Evolutionary conservation across 1,139 yeast genomes (phyloP).

Genomic region (Kazachstania sp.): DNA sequence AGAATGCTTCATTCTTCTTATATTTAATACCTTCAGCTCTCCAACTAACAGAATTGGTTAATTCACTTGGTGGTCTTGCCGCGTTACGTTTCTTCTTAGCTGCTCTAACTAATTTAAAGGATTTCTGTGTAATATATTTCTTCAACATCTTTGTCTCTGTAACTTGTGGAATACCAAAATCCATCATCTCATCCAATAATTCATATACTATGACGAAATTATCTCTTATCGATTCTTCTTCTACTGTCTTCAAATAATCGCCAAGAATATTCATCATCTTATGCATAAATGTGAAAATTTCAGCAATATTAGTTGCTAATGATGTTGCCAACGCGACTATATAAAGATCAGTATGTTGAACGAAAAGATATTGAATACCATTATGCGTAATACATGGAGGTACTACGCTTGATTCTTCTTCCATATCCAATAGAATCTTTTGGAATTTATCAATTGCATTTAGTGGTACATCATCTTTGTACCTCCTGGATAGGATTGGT

Average conservation of each 20-base stretch:
- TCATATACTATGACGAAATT: conserved; percentile 91
- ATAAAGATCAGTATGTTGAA: conserved; percentile 78
- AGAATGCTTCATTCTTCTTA: conserved; percentile 91
- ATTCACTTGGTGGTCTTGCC: conserved; percentile 74
- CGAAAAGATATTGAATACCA: conserved; percentile 76
- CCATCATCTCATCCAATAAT: conserved; percentile 94
- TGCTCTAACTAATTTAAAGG: conserved; percentile 50
- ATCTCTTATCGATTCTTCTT: conserved; percentile 90
- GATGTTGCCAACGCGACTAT: conserved; percentile 68
- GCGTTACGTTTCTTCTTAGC: conserved; percentile 38
- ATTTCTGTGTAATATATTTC: conserved; percentile 76
- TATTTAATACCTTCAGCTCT: conserved; percentile 84
- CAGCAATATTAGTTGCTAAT: conserved; percentile 72
- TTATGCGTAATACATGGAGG: conserved; percentile 73
- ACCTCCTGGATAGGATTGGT: conserved; percentile 79
- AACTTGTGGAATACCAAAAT: conserved; percentile 91
- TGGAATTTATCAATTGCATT: conserved; percentile 83
- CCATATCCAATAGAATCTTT: conserved; percentile 57
- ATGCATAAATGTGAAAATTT: conserved; percentile 69
- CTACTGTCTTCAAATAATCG: conserved; percentile 78
- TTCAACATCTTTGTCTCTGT: conserved; percentile 90
- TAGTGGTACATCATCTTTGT: conserved; percentile 85
- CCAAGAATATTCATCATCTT: conserved; percentile 71
- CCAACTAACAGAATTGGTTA: conserved; percentile 95
- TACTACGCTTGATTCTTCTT: conserved; percentile 53